Conservation (phyloP, 2,329 filamentous ascomycete species). For the Colletotrichum eremochloae region DNA sequence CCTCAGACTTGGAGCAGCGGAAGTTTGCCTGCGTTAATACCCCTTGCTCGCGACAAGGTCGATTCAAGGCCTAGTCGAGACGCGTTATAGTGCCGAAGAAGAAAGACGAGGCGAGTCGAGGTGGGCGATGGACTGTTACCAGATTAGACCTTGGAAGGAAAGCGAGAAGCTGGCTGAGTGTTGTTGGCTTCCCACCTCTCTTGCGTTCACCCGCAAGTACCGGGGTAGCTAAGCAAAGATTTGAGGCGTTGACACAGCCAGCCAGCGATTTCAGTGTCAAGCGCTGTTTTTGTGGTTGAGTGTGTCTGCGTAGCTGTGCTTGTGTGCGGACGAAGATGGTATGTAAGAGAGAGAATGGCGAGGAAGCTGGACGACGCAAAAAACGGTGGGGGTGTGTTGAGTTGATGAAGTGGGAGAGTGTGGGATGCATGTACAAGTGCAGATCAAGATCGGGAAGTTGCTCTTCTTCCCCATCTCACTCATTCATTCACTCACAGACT, state of each 20-base stretch:
- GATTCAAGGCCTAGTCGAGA: slow-evolving; percentile 17
- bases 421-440: slow-evolving; percentile 15
- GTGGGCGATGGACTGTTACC: background rate
- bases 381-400: background rate
- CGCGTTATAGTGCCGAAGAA: background rate
- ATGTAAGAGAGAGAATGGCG: background rate
- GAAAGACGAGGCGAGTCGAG: slow-evolving; percentile 2
- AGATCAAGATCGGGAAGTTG: background rate
- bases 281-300: background rate
- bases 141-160: background rate
- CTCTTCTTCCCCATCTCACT: background rate
- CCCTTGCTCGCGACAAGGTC: slow-evolving; percentile 16
- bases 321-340: background rate
- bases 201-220: background rate
- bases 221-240: slow-evolving; percentile 2
- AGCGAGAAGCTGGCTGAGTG: background rate
- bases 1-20: slow-evolving; percentile 12
- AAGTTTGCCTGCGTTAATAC: slow-evolving; percentile 22
- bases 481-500: background rate
- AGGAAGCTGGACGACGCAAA: background rate
- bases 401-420: background rate
- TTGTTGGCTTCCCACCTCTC: background rate
- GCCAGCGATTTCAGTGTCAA: slow-evolving; percentile 24
- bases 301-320: background rate
- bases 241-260: slow-evolving; percentile 26